Evolutionary conservation across 495 filamentous ascomycete species (phyloP), one percentile per base, ranked within the genome.

Genomic region (Clohesyomyces aquaticus): DNA sequence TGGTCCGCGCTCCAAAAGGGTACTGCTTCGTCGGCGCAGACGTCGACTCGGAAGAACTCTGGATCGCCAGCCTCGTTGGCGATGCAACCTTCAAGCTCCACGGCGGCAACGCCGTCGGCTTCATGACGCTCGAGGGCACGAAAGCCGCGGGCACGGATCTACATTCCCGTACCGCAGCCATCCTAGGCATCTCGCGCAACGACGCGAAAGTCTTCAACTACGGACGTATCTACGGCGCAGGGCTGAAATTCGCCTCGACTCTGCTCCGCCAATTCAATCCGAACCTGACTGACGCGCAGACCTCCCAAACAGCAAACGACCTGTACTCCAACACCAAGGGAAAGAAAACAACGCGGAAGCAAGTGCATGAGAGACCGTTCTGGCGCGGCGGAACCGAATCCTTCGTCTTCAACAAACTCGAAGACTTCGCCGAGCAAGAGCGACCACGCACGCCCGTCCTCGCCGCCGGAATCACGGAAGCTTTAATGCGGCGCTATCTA

Each of bases 161-260:
- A 65, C 94, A 99, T 77, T 97, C 93, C 26, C 88, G 91, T 25
- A 99, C 95, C 35, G 95, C 94, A 1, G 78, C 81, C 16, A 99
- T 97, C 54, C 74, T 99, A 2, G 92, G 91, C 12, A 99, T 98
- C 63, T 93, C 90, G 0, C 85, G 94, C 32, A 95, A 96, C 65
- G 87, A 96, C 73, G 94, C 94, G 19, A 99, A 99, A 72, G 85
- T 99, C 3, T 99, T 99, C 78, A 99, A 98, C 74, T 99, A 98
- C 70, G 94, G 94, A 11, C 90, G 94, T 23, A 99, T 99, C 51
- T 99, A 99, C 69, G 94, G 94, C 35, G 94, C 94, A 35, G 94
- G 94, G 9, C 78, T 96, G 49, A 96, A 90, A 66, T 99, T 98
- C 74, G 94, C 94, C 2, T 86, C 88, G 16, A 93, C 89, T 10